Percentiles rank a stretch among this genome's conserved stretches.
Evolutionary conservation across 116 monocot species (phyloP).

Genomic region (Posidonia oceanica): DNA sequence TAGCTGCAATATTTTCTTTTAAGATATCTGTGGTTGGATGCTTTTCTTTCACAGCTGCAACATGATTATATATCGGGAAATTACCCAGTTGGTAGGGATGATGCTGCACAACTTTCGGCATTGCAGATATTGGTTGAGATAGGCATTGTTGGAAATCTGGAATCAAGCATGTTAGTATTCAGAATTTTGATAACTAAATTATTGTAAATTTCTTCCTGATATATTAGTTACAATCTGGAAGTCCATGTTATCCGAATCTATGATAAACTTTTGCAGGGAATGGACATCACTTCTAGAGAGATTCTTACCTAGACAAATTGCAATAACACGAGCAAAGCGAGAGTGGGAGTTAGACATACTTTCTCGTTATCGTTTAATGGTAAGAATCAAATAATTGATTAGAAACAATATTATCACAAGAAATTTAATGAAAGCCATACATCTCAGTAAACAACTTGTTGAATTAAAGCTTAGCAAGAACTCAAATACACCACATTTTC

Average conservation of each 20-base stretch:
- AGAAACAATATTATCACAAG: background rate
- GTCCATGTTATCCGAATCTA: background rate
- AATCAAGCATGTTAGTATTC: conserved; percentile 66
- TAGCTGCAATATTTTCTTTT: too few relatives aligned
- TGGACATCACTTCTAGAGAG: conserved; percentile 93
- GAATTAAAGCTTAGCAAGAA: too few relatives aligned
- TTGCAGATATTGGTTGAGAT: conserved; percentile 92
- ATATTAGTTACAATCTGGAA: background rate
- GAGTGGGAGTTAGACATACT: conserved; percentile 97
- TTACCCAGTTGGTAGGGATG: conserved; percentile 96
- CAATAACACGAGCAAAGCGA: conserved; percentile 75
- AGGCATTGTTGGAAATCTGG: conserved; percentile 72
- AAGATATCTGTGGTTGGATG: too few relatives aligned
- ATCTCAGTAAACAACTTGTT: background rate
- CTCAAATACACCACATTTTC: background rate
- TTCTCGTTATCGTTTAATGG: conserved; percentile 78
- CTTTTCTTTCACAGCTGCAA: conserved; percentile 50
- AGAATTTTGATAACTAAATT: background rate
- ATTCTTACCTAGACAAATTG: conserved; percentile 92
- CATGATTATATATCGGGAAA: conserved; percentile 97
- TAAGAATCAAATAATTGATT: conserved; percentile 16
- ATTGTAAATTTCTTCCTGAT: background rate
- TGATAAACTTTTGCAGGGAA: conserved; percentile 45
- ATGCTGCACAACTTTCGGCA: conserved; percentile 90
- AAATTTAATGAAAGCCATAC: background rate